phyloP scores from a whole-genome alignment of 2,329 filamentous ascomycete genomes.

The Penicillium sp. region DNA sequence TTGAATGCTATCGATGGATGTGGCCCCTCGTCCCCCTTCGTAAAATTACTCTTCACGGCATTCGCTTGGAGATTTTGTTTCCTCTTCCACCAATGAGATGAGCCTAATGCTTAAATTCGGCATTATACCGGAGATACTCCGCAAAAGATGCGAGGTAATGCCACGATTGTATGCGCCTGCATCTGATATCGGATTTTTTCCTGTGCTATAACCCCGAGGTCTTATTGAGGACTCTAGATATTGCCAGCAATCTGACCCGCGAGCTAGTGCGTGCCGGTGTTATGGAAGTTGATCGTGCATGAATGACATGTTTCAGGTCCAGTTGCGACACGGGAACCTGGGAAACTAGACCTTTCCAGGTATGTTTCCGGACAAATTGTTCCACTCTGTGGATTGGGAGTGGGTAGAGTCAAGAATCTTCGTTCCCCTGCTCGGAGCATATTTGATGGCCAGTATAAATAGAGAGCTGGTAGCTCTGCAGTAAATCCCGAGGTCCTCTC shows the following conservation, averaged over 20 bases:
- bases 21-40: neutral
- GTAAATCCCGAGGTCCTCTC: neutral
- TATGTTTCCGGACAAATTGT: slow-evolving; percentile 1
- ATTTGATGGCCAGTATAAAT: neutral
- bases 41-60: neutral
- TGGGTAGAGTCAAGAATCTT: neutral
- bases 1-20: neutral
- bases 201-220: too few species aligned
- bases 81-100: slow-evolving; percentile 5
- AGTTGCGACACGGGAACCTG: slow-evolving; percentile 6
- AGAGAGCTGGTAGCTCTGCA: neutral
- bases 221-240: too few species aligned
- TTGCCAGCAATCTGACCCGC: neutral
- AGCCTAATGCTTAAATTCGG: neutral
- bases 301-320: neutral
- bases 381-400: neutral
- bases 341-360: slow-evolving; percentile 6
- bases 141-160: neutral
- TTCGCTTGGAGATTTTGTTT: neutral
- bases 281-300: neutral
- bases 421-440: neutral
- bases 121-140: neutral
- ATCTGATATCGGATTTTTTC: neutral
- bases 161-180: neutral
- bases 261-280: neutral